Percentiles rank a stretch among this genome's conserved stretches.
Conservation (phyloP, 2,329 filamentous ascomycete genomes). For the Rutstroemia sp. region DNA sequence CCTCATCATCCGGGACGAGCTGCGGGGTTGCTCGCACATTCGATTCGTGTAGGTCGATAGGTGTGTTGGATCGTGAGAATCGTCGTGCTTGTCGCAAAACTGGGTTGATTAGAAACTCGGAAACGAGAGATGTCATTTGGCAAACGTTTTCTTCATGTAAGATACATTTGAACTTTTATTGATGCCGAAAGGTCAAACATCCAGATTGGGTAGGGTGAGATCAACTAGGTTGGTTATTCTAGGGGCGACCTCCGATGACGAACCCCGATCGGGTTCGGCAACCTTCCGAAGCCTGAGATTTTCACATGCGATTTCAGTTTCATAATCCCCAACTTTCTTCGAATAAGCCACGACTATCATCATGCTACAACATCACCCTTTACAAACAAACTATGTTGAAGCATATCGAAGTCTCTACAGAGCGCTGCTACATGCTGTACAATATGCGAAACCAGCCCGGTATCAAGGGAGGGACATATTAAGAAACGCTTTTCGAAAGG, state of each 20-base stretch:
- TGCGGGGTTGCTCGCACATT: conserved; percentile 25
- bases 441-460: conserved; percentile 62
- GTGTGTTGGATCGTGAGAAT: conserved; percentile 41
- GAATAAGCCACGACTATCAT: too few species aligned
- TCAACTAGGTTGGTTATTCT: neutral
- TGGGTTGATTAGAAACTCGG: conserved; percentile 59
- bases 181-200: neutral
- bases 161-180: neutral
- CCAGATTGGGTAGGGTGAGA: neutral
- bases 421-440: conserved; percentile 59
- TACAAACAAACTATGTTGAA: conserved; percentile 40
- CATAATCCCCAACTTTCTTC: neutral
- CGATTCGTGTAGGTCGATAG: conserved; percentile 30
- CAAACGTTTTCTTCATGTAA: conserved; percentile 16
- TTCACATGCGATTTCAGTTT: conserved; percentile 4
- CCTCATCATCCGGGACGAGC: conserved; percentile 9
- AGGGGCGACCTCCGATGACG: conserved; percentile 12
- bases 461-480: conserved; percentile 53
- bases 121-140: conserved; percentile 55
- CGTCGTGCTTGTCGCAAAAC: conserved; percentile 59
- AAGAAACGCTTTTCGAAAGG: conserved; percentile 49
- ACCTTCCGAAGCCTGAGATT: conserved; percentile 5
- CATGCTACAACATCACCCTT: too few species aligned
- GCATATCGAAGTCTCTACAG: conserved; percentile 67
- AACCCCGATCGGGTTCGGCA: neutral